Evolutionary conservation across 202 grass and related monocot genomes (phyloP).

Genomic region (Schoenoplectus tabernaemontani): DNA sequence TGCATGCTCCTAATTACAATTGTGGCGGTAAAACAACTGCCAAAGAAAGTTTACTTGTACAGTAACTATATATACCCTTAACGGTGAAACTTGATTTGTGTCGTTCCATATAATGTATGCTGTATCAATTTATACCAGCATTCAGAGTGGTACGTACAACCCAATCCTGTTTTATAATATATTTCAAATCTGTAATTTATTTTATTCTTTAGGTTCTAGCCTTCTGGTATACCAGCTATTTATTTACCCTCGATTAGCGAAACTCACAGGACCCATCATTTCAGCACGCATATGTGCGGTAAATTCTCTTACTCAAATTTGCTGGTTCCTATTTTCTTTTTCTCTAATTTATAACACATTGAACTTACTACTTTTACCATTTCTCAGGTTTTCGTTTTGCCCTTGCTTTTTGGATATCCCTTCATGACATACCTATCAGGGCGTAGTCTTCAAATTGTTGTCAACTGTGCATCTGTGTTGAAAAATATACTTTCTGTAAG

Average conservation of each 20-base stretch:
- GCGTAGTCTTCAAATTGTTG: conserved; percentile 35
- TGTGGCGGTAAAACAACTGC: not conserved
- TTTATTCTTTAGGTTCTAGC: conserved; percentile 40
- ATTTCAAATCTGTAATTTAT: conserved; percentile 7
- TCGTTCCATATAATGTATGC: not conserved
- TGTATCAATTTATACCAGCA: not conserved
- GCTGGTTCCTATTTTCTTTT: not conserved
- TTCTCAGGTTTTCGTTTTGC: conserved; percentile 52
- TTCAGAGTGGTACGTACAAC: not conserved
- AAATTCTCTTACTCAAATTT: not conserved
- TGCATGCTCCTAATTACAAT: not conserved
- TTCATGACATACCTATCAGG: conserved; percentile 74
- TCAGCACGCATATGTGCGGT: conserved; percentile 45
- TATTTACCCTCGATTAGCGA: conserved; percentile 40
- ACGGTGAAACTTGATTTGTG: not conserved
- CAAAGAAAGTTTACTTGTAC: not conserved
- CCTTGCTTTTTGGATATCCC: conserved; percentile 67
- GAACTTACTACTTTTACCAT: not conserved
- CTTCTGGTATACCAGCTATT: conserved; percentile 67
- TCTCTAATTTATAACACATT: not conserved
- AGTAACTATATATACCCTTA: not conserved
- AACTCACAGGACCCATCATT: conserved; percentile 35
- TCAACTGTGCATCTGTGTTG: conserved; percentile 55
- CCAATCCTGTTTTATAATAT: not conserved
- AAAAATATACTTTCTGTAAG: conserved; percentile 67